Base-by-base conservation (phyloP, 2,329 filamentous ascomycete genomes). In the Penicillium rolfsii region DNA sequence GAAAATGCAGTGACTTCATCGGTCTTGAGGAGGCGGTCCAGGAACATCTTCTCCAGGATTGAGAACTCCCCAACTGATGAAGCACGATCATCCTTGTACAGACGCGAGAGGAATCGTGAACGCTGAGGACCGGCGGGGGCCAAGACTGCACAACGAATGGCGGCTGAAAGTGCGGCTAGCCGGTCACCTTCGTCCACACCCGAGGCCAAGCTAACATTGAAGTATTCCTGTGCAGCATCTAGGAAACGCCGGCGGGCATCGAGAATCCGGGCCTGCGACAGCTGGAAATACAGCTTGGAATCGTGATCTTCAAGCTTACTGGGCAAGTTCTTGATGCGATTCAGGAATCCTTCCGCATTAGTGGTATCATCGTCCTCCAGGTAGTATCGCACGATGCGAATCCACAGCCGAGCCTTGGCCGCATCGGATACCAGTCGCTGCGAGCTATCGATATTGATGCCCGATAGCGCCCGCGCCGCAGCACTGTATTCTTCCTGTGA, bases 1-100 rank as follows among this genome's bases (percentile, higher is more conserved):
- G 93, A 90, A 73, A 99, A 99, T 58, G 91, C 88, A 40, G 88
- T 87, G 45, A 97, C 92, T 79, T 99, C 95, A n/a, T 83, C 85
- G 0, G 89, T 87, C 0, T 87, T 86, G 52, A 99, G 83, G 3
- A 99, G 82, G 5, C 93, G 87, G 76, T 98, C 92, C 52, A 98
- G 84, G 76, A 96, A 97, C 87, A 99, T 98, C 82, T 98, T 98
- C 81, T 98, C 95, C 14, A 99, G 81, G 57, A 99, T 97, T 52
- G 87, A 83, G 73, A 90, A 94, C 78, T 98, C 91, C 35, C 89
- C 86, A 2, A 95, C 85, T 53, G 88, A 85, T 3, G 83, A 81
- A 0, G 91, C 85, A 33, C 95, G 87, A 67, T 98, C 95, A 76
- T 99, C 95, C 77, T 96, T 97, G 84, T 97, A 97, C 14, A 99